A percentile compares a stretch with the other conserved stretches of the same genome.
phyloP scores from a whole-genome alignment of 148 eudicot species.

The Bassia scoparia region DNA sequence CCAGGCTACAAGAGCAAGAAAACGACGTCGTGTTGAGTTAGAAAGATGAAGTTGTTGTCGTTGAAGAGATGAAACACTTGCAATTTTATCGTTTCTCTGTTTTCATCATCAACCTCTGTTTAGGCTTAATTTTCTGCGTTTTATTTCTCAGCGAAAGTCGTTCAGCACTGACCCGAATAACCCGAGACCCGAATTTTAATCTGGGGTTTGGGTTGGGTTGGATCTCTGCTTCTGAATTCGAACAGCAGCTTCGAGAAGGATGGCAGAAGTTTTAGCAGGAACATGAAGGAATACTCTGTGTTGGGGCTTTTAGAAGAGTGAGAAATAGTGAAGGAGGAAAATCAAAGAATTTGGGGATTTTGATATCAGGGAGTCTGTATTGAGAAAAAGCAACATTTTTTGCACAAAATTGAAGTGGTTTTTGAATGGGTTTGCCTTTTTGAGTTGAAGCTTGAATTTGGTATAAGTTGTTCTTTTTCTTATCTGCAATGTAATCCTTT shows the following conservation, averaged over 20 bases:
- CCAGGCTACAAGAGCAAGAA: too few relatives aligned
- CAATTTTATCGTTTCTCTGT: constrained; percentile 12
- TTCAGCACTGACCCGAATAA: constrained; percentile 58
- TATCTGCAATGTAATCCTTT: constrained; percentile 49
- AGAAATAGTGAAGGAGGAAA: constrained; percentile 23
- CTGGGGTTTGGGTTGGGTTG: constrained; percentile 52
- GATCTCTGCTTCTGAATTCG: constrained; percentile 65
- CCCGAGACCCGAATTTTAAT: constrained; percentile 38
- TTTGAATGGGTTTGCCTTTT: constrained; percentile 31
- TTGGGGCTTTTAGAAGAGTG: constrained; percentile 28
- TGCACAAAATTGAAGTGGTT: constrained; percentile 38
- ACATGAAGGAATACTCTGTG: constrained; percentile 52
- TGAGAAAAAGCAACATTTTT: constrained; percentile 63
- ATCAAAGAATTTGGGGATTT: constrained; percentile 49
- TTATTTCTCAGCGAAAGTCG: constrained; percentile 35
- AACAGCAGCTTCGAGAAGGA: constrained; percentile 41
- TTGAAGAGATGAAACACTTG: constrained; percentile 13
- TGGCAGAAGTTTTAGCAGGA: constrained; percentile 57
- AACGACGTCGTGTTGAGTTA: too few relatives aligned
- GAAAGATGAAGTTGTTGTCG: too few relatives aligned
- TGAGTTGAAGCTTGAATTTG: constrained; percentile 25
- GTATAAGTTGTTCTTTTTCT: constrained; percentile 16
- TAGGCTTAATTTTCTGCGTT: constrained; percentile 25
- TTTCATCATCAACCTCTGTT: background rate
- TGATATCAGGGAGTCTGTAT: constrained; percentile 48